Conservation (phyloP, 2,329 filamentous ascomycete species). For the Xylaria sp. region DNA sequence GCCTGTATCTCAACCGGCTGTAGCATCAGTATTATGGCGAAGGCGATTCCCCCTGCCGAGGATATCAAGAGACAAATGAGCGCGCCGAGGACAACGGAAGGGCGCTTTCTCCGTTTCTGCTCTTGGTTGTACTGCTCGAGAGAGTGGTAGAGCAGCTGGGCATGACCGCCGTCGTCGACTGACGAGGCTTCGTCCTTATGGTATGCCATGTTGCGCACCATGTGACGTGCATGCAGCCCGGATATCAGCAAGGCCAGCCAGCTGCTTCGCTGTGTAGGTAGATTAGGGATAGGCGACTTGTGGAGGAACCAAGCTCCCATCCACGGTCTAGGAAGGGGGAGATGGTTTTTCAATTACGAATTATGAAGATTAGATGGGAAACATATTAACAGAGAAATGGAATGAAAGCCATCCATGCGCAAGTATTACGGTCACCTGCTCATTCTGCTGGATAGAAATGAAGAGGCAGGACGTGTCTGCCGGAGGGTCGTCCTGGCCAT, state of each 20-base stretch:
- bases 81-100: conserved; percentile 33
- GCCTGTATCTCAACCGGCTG: conserved; percentile 26
- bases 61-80: conserved; percentile 37
- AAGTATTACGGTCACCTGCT: conserved; percentile 14
- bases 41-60: conserved; percentile 31
- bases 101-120: conserved; percentile 24
- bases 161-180: conserved; percentile 21
- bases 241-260: conserved; percentile 17
- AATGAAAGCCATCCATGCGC: conserved; percentile 1
- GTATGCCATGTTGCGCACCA: conserved; percentile 15
- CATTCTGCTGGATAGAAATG: conserved; percentile 16
- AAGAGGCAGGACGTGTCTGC: conserved; percentile 28
- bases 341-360: neutral
- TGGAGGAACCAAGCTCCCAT: conserved; percentile 1
- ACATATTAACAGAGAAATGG: conserved; percentile 12
- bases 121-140: conserved; percentile 30
- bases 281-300: conserved; percentile 1
- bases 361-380: conserved; percentile 1
- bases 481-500: conserved; percentile 28
- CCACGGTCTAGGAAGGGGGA: neutral
- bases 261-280: conserved; percentile 7
- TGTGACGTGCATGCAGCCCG: conserved; percentile 4
- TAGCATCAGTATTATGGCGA: conserved; percentile 34
- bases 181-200: conserved; percentile 19
- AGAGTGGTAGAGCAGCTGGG: conserved; percentile 29